Evolutionary conservation across 1,284 basidiomycete species (phyloP).

Genomic region (Trichosporon sp.): DNA sequence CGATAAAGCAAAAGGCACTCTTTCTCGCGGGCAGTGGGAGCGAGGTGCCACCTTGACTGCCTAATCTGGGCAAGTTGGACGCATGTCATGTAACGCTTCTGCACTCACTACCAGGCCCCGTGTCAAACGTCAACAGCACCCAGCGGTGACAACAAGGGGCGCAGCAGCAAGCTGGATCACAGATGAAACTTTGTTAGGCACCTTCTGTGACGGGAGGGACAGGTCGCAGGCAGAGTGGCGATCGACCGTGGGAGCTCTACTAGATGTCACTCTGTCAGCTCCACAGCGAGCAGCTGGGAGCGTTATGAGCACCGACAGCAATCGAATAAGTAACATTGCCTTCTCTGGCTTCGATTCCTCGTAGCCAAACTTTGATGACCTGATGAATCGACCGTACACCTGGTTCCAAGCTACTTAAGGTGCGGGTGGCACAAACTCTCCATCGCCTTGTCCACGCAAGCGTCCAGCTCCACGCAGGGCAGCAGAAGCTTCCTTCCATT

Average conservation of each 20-base stretch:
- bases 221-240: neutral
- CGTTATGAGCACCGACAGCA: no score
- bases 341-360: neutral
- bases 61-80: neutral
- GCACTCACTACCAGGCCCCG: no score
- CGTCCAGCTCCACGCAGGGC: neutral
- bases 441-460: neutral
- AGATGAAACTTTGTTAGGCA: neutral
- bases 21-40: no score
- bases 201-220: neutral
- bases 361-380: neutral
- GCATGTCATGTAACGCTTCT: neutral
- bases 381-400: neutral
- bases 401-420: neutral
- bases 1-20: no score
- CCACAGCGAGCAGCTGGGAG: neutral
- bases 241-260: neutral
- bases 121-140: neutral
- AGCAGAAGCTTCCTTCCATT: neutral
- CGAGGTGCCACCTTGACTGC: no score
- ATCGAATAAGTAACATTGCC: neutral
- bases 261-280: neutral
- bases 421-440: neutral
- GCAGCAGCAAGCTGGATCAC: neutral
- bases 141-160: neutral